A percentile compares a stretch with the other conserved stretches of the same genome.
These are phyloP conservation scores for Fusarium camptoceras DNA, from an alignment of 2,329 filamentous ascomycete species.

Conservation along the genomic window DNA sequence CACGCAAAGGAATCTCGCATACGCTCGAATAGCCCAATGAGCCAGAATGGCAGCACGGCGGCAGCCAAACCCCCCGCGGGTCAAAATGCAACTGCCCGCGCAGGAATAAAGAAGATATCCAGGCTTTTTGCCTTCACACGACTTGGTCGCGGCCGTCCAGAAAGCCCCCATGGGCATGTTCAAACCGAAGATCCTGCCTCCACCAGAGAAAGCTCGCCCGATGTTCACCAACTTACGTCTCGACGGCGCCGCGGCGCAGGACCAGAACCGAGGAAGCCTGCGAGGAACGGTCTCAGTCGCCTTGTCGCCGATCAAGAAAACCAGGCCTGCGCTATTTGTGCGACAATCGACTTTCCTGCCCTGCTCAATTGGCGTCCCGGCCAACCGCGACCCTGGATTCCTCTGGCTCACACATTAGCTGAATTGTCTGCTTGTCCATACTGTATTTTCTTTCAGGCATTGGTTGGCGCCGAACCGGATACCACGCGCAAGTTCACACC, in stretches of 20 bases:
- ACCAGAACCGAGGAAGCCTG: conserved; percentile 38
- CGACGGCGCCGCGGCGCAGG: conserved; percentile 42
- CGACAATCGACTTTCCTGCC: conserved; percentile 52
- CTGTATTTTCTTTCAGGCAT: conserved; percentile 54
- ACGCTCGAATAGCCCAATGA: conserved; percentile 37
- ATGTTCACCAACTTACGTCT: conserved; percentile 53
- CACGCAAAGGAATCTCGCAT: conserved; percentile 27
- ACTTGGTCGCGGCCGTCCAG: conserved; percentile 46
- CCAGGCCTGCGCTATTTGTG: conserved; percentile 50
- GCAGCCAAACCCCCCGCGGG: conserved; percentile 39
- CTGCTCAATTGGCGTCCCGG: conserved; percentile 53
- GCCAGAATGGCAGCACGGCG: conserved; percentile 44
- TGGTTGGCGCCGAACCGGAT: conserved; percentile 49
- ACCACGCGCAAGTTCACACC: conserved; percentile 52
- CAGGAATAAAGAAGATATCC: conserved; percentile 53
- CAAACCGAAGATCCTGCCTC: conserved; percentile 41
- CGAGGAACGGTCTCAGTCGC: conserved; percentile 46
- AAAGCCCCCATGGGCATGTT: conserved; percentile 30
- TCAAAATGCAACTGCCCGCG: conserved; percentile 33
- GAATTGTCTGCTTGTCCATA: conserved; percentile 51
- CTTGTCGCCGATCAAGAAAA: conserved; percentile 47
- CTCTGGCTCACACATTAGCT: conserved; percentile 50
- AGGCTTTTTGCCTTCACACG: conserved; percentile 52
- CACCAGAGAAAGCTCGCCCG: conserved; percentile 45
- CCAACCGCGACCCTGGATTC: conserved; percentile 53